Evolutionary conservation across 1,284 basidiomycete genomes (phyloP).

Genomic region (Ceratobasidium theobromae): DNA sequence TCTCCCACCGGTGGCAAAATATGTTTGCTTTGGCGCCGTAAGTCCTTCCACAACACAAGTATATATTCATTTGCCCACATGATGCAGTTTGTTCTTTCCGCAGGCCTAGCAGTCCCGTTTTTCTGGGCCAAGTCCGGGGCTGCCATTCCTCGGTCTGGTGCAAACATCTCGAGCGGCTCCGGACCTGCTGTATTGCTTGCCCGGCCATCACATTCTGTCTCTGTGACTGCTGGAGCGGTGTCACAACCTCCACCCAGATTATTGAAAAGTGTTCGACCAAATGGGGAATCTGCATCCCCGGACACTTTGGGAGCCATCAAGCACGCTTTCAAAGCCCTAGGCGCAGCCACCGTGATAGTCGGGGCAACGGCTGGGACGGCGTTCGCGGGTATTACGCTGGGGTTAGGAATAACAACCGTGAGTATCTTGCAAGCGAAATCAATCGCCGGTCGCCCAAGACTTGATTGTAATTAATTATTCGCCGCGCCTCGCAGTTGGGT

Average conservation of each 20-base stretch:
- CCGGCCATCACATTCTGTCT: not conserved
- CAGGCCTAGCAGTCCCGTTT: conserved; percentile 21
- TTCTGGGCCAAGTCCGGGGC: conserved; percentile 11
- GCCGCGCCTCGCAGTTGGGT: not conserved
- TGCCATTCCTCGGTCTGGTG: not conserved
- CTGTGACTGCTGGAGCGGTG: not conserved
- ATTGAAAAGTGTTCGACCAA: not conserved
- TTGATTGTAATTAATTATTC: not conserved
- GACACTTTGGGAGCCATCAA: conserved; percentile 11
- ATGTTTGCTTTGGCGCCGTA: conserved; percentile 17
- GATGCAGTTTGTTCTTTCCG: conserved; percentile 2
- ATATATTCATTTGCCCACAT: not conserved
- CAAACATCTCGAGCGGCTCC: not conserved
- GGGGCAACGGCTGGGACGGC: not conserved
- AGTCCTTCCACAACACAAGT: not conserved
- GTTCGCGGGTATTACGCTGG: not conserved
- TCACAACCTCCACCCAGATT: not conserved
- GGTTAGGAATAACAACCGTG: conserved; percentile 12
- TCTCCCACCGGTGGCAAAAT: conserved; percentile 7
- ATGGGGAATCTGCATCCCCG: not conserved
- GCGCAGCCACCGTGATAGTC: not conserved
- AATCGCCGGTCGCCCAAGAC: too few species aligned
- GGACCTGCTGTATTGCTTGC: not conserved
- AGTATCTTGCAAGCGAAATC: not conserved
- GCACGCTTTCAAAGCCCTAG: conserved; percentile 12